Conservation (phyloP, 2,329 filamentous ascomycete species). For the Aspergillus pseudonomiae region DNA sequence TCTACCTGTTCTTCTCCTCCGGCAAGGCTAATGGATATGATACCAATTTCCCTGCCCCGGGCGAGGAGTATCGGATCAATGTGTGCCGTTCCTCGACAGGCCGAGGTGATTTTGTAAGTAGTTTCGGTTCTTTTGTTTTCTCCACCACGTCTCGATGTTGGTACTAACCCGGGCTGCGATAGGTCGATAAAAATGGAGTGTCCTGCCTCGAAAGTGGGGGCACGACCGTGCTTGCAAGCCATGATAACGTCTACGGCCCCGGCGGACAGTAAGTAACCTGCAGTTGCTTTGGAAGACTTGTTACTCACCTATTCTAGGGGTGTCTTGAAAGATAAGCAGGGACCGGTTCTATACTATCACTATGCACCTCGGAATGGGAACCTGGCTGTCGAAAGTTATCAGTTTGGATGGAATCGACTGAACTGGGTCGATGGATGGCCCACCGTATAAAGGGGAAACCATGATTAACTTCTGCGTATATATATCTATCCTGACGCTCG, state of each 20-base stretch:
- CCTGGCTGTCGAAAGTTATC: slow-evolving; percentile 48
- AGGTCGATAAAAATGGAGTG: slow-evolving; percentile 57
- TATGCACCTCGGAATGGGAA: slow-evolving; percentile 59
- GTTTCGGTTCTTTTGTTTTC: background rate
- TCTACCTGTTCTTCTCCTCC: slow-evolving; percentile 67
- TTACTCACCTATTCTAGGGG: slow-evolving; percentile 25
- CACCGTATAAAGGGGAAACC: slow-evolving; percentile 24
- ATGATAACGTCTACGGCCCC: slow-evolving; percentile 65
- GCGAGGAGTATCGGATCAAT: slow-evolving; percentile 66
- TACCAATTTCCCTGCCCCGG: slow-evolving; percentile 52
- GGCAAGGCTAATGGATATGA: slow-evolving; percentile 62
- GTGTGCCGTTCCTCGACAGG: slow-evolving; percentile 61
- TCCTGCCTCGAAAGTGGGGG: slow-evolving; percentile 62
- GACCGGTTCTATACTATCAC: slow-evolving; percentile 65
- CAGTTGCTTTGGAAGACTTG: background rate
- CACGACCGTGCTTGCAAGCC: slow-evolving; percentile 61
- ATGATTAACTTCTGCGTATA: background rate
- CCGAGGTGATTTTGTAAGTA: slow-evolving; percentile 56
- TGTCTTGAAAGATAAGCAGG: slow-evolving; percentile 41
- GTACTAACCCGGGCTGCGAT: background rate
- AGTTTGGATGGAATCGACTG: slow-evolving; percentile 54
- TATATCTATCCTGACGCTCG: background rate
- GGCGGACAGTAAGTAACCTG: slow-evolving; percentile 62
- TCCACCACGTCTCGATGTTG: background rate
- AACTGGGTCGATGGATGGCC: slow-evolving; percentile 52